These are phyloP conservation scores for Chloris gayana DNA, from an alignment of 176 grass and related monocot species.

Conservation along the genomic window DNA sequence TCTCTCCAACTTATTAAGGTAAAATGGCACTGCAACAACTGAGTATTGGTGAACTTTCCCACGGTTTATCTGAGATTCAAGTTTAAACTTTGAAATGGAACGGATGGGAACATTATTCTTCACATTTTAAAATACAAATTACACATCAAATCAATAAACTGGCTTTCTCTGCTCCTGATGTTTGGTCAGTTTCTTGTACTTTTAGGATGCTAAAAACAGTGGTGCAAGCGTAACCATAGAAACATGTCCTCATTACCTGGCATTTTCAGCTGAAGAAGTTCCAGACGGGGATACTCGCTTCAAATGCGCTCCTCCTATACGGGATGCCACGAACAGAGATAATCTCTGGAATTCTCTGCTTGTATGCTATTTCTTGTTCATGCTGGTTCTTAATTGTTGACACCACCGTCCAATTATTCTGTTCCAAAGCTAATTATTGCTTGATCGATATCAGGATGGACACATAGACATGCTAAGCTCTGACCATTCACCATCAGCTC, in stretches of 20 bases:
- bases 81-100: background rate
- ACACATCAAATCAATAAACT: background rate
- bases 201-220: conserved; percentile 70
- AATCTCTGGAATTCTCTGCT: conserved; percentile 87
- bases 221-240: conserved; percentile 84
- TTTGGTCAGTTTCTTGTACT: background rate
- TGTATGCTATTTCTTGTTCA: conserved; percentile 51
- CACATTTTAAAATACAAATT: background rate
- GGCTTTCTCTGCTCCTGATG: background rate
- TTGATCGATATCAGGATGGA: conserved; percentile 55
- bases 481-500: conserved; percentile 90
- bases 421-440: conserved; percentile 15
- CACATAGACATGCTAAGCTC: conserved; percentile 99
- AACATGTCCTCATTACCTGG: conserved; percentile 97
- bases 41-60: background rate
- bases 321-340: conserved; percentile 71
- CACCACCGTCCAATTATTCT: background rate
- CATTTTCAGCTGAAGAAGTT: conserved; percentile 93
- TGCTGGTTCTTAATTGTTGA: background rate
- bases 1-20: conserved; percentile 87
- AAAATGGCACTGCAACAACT: background rate
- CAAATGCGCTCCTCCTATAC: conserved; percentile 94
- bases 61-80: background rate
- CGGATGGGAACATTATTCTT: background rate
- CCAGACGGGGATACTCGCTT: conserved; percentile 88